phyloP scores from a whole-genome alignment of 2,329 filamentous ascomycete species.

The Emergomyces africanus region DNA sequence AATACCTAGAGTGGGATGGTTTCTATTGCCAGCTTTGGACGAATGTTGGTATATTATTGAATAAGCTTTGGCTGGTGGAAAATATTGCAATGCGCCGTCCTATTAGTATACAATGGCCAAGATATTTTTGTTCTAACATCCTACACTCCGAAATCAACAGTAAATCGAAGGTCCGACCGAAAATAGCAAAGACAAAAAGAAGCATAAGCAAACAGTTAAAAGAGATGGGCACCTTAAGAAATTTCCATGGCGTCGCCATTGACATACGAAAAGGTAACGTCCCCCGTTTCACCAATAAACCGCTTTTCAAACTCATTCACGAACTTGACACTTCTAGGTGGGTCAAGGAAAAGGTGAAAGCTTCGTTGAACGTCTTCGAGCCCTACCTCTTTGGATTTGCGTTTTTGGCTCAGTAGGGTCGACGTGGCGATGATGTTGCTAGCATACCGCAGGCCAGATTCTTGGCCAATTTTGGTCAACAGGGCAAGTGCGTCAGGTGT shows the following conservation, averaged over 20 bases:
- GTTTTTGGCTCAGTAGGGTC: constrained; percentile 74
- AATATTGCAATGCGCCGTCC: background rate
- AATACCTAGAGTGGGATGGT: background rate
- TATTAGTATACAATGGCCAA: background rate
- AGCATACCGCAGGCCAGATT: constrained; percentile 87
- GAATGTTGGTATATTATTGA: background rate
- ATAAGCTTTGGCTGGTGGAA: background rate
- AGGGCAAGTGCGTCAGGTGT: constrained; percentile 81
- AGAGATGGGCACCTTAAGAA: constrained; percentile 32
- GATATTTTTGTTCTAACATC: background rate
- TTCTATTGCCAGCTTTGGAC: background rate
- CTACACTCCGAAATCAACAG: background rate
- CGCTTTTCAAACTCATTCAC: constrained; percentile 82
- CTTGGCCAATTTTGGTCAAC: constrained; percentile 88
- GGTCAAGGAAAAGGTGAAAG: constrained; percentile 90
- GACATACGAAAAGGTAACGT: constrained; percentile 53
- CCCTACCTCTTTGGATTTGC: constrained; percentile 68
- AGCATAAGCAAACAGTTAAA: background rate
- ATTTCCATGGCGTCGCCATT: constrained; percentile 58
- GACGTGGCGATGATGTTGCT: constrained; percentile 96
- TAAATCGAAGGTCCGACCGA: background rate
- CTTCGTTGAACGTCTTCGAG: constrained; percentile 86
- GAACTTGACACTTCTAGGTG: constrained; percentile 75
- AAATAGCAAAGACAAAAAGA: background rate
- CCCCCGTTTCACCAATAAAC: constrained; percentile 77